Conservation (phyloP, 768 basidiomycete species). For the Exidia glandulosa region DNA sequence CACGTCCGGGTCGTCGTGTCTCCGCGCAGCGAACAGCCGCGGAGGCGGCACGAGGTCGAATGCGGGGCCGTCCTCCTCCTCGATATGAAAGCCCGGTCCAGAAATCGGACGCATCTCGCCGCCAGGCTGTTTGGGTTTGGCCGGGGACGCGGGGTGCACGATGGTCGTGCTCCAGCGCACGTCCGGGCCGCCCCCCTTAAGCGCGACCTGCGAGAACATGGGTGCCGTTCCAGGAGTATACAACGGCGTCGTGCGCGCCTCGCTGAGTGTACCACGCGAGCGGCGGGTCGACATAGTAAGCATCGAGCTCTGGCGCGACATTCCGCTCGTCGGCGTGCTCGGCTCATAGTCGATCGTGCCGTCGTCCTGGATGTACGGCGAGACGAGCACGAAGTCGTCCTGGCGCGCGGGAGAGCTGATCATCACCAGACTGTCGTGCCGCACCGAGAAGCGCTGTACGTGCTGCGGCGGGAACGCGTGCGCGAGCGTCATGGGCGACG, state of each 20-base stretch:
- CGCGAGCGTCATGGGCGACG: neutral
- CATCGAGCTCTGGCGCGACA: neutral
- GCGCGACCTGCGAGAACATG: no score
- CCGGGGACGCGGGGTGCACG: no score
- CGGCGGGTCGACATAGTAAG: neutral
- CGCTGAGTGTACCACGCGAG: neutral
- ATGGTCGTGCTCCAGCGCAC: neutral
- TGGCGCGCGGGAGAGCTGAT: neutral
- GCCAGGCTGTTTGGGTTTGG: no score
- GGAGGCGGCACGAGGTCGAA: neutral
- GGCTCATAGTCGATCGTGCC: neutral
- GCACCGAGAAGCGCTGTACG: neutral
- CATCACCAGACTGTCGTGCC: neutral
- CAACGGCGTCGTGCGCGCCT: no score
- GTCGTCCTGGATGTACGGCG: neutral
- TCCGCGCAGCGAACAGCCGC: neutral
- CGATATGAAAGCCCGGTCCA: neutral
- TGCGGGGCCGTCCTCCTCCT: neutral
- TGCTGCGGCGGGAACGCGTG: neutral
- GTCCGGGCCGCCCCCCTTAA: no score
- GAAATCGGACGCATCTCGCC: no score
- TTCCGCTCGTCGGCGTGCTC: neutral
- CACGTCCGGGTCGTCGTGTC: neutral
- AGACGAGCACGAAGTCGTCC: neutral
- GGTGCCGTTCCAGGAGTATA: no score